Conservation (phyloP, 768 basidiomycete genomes). For the Phlebiopsis flavidoalba region DNA sequence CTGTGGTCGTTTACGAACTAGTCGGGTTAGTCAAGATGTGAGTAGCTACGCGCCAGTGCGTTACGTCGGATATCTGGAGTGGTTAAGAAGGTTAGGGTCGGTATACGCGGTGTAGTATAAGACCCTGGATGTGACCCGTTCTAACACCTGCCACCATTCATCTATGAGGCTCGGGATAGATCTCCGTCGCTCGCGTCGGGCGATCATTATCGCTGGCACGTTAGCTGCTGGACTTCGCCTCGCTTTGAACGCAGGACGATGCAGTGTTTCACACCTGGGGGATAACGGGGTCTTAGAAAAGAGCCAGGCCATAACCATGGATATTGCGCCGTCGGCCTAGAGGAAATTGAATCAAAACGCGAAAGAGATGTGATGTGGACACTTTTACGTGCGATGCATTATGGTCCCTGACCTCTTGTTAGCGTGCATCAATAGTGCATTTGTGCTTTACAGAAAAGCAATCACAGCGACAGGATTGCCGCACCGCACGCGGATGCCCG, state of each 20-base stretch:
- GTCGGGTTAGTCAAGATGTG: neutral
- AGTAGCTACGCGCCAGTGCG: conserved; percentile 1
- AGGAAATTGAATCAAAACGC: neutral
- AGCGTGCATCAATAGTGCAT: neutral
- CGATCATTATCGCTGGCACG: neutral
- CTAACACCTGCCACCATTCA: neutral
- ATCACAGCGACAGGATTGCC: neutral
- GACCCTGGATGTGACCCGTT: neutral
- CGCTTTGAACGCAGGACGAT: neutral
- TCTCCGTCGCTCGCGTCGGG: neutral
- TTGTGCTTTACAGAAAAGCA: neutral
- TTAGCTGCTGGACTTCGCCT: neutral
- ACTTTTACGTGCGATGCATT: neutral
- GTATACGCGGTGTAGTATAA: neutral
- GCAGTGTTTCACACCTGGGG: neutral
- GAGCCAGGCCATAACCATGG: too few relatives aligned
- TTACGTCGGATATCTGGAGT: neutral
- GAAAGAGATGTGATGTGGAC: neutral
- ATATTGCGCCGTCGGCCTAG: neutral
- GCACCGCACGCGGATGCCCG: neutral
- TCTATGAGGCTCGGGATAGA: neutral
- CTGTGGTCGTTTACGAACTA: neutral
- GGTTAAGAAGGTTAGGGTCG: neutral
- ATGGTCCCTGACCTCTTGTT: neutral
- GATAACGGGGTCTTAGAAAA: neutral